Conservation (phyloP, 768 basidiomycete species). For the Coprinopsis sp. region DNA sequence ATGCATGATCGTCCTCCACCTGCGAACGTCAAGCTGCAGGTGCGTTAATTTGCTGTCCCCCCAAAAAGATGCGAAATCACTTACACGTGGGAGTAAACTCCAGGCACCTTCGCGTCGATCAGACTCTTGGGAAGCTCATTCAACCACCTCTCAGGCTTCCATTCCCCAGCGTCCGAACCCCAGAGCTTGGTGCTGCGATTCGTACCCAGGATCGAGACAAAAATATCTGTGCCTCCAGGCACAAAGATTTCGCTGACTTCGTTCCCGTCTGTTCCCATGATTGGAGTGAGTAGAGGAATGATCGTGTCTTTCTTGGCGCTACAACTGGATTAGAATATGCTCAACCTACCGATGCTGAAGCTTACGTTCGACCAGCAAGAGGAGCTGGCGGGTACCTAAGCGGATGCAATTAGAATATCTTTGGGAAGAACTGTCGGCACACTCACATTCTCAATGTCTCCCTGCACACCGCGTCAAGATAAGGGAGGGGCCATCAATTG, state of each 20-base stretch:
- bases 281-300: slow-evolving; percentile 21
- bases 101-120: slow-evolving; percentile 33
- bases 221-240: slow-evolving; percentile 30
- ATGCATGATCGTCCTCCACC: slow-evolving; percentile 7
- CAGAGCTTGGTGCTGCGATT: slow-evolving; percentile 39
- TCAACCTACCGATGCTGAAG: not conserved
- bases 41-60: not conserved
- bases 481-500: slow-evolving; percentile 31
- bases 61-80: slow-evolving; percentile 6
- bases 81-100: slow-evolving; percentile 39
- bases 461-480: slow-evolving; percentile 33
- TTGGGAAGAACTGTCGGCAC: not conserved
- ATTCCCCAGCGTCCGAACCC: slow-evolving; percentile 44
- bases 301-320: slow-evolving; percentile 21
- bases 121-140: slow-evolving; percentile 22
- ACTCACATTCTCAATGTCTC: slow-evolving; percentile 35
- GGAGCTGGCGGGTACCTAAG: slow-evolving; percentile 23
- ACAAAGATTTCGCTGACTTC: slow-evolving; percentile 28
- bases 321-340: not conserved
- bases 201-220: slow-evolving; percentile 27
- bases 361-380: slow-evolving; percentile 16
- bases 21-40: slow-evolving; percentile 4
- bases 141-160: slow-evolving; percentile 51
- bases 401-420: too few species aligned
- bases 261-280: slow-evolving; percentile 20